phyloP scores from a whole-genome alignment of 352 stramenopile species.

The Aphanomyces astaci region DNA sequence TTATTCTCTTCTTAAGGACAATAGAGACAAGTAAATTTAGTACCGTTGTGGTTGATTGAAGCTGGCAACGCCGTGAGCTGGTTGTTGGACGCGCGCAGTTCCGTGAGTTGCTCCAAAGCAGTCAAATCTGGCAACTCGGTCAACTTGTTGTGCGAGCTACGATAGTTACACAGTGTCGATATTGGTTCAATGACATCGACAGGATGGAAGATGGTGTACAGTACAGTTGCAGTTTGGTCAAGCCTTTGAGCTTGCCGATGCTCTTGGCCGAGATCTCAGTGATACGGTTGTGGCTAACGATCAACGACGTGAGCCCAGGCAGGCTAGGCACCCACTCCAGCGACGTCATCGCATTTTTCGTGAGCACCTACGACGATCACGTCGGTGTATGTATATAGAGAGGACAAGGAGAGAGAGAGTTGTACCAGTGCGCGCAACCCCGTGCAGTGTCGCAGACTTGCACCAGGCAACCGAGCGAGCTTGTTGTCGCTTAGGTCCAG shows the following conservation, averaged over 20 bases:
- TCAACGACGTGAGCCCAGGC: constrained; percentile 72
- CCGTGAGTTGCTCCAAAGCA: constrained; percentile 51
- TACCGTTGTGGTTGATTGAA: constrained; percentile 59
- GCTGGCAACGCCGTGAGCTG: constrained; percentile 54
- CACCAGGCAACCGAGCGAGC: constrained; percentile 59
- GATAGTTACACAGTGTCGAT: too few species aligned
- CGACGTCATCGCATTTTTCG: constrained; percentile 74
- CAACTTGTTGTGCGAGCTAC: constrained; percentile 68
- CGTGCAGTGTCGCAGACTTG: constrained; percentile 57
- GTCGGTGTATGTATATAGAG: too few species aligned
- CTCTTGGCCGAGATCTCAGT: constrained; percentile 47
- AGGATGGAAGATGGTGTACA: too few species aligned
- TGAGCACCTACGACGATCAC: constrained; percentile 51
- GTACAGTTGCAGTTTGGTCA: constrained; percentile 83
- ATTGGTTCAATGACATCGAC: too few species aligned
- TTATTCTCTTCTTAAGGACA: too few species aligned
- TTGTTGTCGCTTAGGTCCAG: constrained; percentile 81
- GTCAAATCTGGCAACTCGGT: constrained; percentile 65
- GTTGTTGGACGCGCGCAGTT: constrained; percentile 80
- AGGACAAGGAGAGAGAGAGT: not conserved
- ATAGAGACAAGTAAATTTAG: too few species aligned
- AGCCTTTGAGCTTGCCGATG: constrained; percentile 53
- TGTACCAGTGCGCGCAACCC: constrained; percentile 58
- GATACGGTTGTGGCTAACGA: constrained; percentile 81
- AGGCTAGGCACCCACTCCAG: constrained; percentile 79